Percentiles rank a stretch among this genome's conserved stretches.
These are phyloP conservation scores for Torulaspora delbrueckii DNA, from an alignment of 805 yeast genomes.

Conservation along the genomic window DNA sequence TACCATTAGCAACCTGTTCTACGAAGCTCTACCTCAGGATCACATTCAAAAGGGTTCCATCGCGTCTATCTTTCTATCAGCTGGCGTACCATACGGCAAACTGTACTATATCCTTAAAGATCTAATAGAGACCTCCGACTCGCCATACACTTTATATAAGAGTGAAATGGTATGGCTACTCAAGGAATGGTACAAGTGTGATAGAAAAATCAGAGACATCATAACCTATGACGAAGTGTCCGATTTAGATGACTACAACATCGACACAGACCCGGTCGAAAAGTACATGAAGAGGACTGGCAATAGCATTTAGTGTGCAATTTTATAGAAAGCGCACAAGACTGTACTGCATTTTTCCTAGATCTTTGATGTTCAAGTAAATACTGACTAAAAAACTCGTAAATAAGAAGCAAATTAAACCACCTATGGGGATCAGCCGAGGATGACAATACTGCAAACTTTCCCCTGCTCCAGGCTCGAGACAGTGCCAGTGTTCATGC, in stretches of 20 bases:
- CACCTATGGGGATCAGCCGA: neutral
- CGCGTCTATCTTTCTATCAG: conserved; percentile 56
- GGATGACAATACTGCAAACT: neutral
- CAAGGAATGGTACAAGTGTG: conserved; percentile 61
- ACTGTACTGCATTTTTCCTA: neutral
- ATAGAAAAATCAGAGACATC: conserved; percentile 56
- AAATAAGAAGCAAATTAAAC: conserved; percentile 3
- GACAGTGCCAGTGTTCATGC: neutral
- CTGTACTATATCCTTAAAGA: conserved; percentile 60
- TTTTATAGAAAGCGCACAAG: neutral
- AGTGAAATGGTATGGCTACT: conserved; percentile 62
- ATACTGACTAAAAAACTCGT: neutral
- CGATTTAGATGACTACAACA: conserved; percentile 43
- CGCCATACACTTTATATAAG: conserved; percentile 45
- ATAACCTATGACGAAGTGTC: conserved; percentile 45
- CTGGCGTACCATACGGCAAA: conserved; percentile 61
- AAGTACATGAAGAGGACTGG: conserved; percentile 42
- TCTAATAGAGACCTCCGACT: conserved; percentile 56
- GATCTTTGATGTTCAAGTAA: conserved; percentile 1
- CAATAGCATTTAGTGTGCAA: conserved; percentile 22
- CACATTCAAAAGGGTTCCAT: conserved; percentile 48
- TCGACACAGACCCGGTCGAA: conserved; percentile 56
- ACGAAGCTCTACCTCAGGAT: conserved; percentile 38
- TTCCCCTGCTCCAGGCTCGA: neutral
- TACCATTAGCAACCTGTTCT: conserved; percentile 53